Evolutionary conservation across 768 basidiomycete genomes (phyloP).

Genomic region (Panaeolus cyanescens): DNA sequence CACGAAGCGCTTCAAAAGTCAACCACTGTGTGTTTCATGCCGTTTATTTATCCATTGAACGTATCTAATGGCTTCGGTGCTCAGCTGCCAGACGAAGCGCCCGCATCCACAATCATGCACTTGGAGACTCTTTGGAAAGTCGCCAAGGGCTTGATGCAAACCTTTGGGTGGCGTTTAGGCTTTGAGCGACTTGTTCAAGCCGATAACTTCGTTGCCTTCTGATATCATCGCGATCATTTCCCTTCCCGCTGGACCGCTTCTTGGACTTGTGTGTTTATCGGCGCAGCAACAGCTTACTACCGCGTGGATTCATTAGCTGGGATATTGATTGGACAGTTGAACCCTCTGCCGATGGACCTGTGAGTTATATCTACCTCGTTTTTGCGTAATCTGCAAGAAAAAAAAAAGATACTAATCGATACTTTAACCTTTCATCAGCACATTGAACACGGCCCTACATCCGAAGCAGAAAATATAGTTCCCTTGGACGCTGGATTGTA

Average conservation of each 20-base stretch:
- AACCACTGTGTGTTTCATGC: slow-evolving; percentile 48
- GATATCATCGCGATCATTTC: slow-evolving; percentile 82
- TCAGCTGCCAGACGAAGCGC: slow-evolving; percentile 76
- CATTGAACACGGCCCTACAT: slow-evolving; percentile 52
- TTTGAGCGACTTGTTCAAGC: slow-evolving; percentile 81
- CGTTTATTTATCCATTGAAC: no score
- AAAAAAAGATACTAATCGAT: no score
- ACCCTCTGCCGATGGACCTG: slow-evolving; percentile 52
- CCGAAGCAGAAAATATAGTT: slow-evolving; percentile 59
- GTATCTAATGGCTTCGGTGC: no score
- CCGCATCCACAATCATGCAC: slow-evolving; percentile 63
- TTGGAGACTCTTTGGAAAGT: slow-evolving; percentile 83
- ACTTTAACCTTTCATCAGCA: no score
- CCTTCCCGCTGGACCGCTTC: slow-evolving; percentile 76
- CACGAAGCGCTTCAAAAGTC: slow-evolving; percentile 60
- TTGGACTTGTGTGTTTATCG: slow-evolving; percentile 77
- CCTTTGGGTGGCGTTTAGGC: slow-evolving; percentile 47
- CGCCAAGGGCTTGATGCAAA: slow-evolving; percentile 83
- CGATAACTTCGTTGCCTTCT: slow-evolving; percentile 78
- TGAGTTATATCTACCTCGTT: no score
- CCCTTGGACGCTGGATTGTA: no score
- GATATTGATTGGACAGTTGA: slow-evolving; percentile 80
- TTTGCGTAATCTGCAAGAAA: no score
- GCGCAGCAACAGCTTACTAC: slow-evolving; percentile 72
- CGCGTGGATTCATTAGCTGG: slow-evolving; percentile 85